These are phyloP conservation scores for Platanthera zijinensis DNA, from an alignment of 106 monocot genomes.

Conservation along the genomic window DNA sequence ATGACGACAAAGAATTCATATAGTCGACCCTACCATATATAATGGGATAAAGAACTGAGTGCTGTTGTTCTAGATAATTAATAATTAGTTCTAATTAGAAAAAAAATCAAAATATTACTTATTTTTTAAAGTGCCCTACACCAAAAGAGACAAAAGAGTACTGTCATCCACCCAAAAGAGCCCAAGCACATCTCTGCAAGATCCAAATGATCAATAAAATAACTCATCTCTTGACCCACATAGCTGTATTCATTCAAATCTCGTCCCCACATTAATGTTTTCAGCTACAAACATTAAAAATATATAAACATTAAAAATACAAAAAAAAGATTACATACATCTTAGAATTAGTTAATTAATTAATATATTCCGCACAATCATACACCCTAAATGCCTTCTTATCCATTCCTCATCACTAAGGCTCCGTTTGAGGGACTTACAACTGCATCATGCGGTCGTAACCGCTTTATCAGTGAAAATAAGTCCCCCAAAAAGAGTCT, in stretches of 20 bases:
- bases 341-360: neutral
- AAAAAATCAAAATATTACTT: no score
- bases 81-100: no score
- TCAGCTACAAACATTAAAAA: neutral
- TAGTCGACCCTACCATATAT: no score
- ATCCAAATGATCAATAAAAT: neutral
- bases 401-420: neutral
- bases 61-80: no score
- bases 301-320: neutral
- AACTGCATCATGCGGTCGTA: no score
- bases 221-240: neutral
- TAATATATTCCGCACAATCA: neutral
- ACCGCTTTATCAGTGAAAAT: no score
- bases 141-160: slow-evolving; percentile 13
- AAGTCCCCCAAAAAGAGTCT: no score
- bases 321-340: neutral
- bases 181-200: slow-evolving; percentile 11
- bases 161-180: slow-evolving; percentile 10
- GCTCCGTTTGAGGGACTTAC: no score
- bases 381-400: neutral
- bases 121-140: no score
- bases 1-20: no score
- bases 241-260: slow-evolving; percentile 16
- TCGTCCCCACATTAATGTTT: slow-evolving; percentile 2
- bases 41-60: no score